Evolutionary conservation across 345 rosid genomes (phyloP).

Genomic region (Populus pruinosa): DNA sequence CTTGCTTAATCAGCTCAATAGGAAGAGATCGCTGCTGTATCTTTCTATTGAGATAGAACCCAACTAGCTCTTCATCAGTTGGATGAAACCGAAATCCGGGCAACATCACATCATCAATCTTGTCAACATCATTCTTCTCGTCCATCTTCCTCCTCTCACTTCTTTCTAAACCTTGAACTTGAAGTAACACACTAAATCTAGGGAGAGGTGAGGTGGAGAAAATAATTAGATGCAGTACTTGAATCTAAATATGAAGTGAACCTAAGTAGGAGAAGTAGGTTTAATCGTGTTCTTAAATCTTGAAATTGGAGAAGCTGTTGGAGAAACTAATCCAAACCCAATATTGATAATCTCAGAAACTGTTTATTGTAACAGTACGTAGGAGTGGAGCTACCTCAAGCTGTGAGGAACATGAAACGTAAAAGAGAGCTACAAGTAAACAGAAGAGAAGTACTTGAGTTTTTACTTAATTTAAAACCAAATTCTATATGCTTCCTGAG

Average conservation of each 20-base stretch:
- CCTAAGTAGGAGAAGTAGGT: background rate
- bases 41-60: slow-evolving; percentile 68
- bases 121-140: slow-evolving; percentile 46
- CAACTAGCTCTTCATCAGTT: slow-evolving; percentile 95
- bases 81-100: slow-evolving; percentile 98
- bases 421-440: slow-evolving; percentile 6
- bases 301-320: background rate
- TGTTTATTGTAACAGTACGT: background rate
- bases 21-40: slow-evolving; percentile 58
- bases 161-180: background rate
- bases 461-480: slow-evolving; percentile 17
- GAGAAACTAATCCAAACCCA: background rate
- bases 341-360: background rate
- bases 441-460: background rate
- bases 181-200: background rate
- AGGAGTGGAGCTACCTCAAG: background rate
- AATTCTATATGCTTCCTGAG: slow-evolving; percentile 29
- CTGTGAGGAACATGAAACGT: slow-evolving; percentile 1
- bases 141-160: slow-evolving; percentile 27
- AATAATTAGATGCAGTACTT: background rate
- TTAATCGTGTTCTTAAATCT: background rate
- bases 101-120: slow-evolving; percentile 64
- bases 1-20: slow-evolving; percentile 84
- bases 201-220: background rate
- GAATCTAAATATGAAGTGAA: slow-evolving; percentile 6